phyloP scores from a whole-genome alignment of 208 protist genomes.

The Wallacemonas collosoma region DNA sequence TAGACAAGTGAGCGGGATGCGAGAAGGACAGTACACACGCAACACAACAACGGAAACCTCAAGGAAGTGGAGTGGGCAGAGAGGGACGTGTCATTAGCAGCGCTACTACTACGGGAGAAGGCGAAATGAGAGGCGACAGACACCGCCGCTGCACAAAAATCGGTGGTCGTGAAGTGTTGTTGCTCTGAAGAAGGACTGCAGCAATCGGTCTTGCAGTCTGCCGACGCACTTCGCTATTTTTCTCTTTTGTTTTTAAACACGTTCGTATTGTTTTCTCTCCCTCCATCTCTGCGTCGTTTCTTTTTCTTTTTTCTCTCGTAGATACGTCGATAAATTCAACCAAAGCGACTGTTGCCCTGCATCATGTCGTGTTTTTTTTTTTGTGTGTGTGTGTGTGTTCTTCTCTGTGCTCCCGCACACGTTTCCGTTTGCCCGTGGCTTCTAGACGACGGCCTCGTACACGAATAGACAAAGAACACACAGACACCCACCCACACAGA shows the following conservation, averaged over 20 bases:
- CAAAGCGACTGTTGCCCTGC: neutral
- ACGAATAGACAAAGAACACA: neutral
- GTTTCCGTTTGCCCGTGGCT: neutral
- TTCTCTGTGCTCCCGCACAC: neutral
- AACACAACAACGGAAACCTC: too few relatives aligned
- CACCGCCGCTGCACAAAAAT: neutral
- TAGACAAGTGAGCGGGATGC: too few relatives aligned
- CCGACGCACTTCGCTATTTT: too few relatives aligned
- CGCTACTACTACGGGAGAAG: neutral
- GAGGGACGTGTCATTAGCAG: too few relatives aligned
- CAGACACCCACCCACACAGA: neutral
- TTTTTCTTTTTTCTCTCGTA: conserved; percentile 19
- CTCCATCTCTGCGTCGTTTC: conserved; percentile 12
- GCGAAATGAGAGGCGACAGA: neutral
- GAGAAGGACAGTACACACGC: too few relatives aligned
- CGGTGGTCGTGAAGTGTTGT: too few relatives aligned
- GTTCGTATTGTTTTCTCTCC: conserved; percentile 7
- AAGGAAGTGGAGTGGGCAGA: too few relatives aligned
- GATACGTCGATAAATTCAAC: neutral
- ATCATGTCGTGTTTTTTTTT: neutral
- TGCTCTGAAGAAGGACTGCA: too few relatives aligned
- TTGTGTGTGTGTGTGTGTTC: neutral
- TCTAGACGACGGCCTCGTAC: neutral
- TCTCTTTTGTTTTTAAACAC: too few relatives aligned
- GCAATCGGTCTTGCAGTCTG: too few relatives aligned